Percentiles rank a stretch among this genome's conserved stretches.
These are phyloP conservation scores for Cordia subcordata DNA, from an alignment of 257 asterid species.

Conservation along the genomic window DNA sequence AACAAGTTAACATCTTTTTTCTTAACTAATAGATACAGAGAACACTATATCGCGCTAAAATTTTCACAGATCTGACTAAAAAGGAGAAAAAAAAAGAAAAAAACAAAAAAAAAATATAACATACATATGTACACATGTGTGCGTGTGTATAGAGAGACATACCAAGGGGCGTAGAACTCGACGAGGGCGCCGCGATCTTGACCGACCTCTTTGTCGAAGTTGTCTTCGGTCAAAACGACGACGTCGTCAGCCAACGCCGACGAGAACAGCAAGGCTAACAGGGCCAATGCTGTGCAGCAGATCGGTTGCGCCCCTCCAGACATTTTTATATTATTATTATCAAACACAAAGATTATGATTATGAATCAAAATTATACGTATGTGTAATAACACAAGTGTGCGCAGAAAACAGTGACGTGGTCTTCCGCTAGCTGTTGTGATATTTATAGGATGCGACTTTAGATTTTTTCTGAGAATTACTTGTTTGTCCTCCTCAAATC, in stretches of 20 bases:
- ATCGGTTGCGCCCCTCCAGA: conserved; percentile 8
- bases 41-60: background rate
- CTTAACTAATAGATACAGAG: background rate
- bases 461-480: background rate
- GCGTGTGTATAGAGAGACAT: background rate
- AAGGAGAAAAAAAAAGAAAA: background rate
- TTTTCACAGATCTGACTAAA: background rate
- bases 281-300: conserved; percentile 13
- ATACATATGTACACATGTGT: no score
- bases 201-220: conserved; percentile 86
- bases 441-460: background rate
- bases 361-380: no score
- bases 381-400: background rate
- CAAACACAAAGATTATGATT: no score
- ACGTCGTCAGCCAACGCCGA: conserved; percentile 59
- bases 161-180: conserved; percentile 96
- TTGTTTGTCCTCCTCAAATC: no score
- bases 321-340: background rate
- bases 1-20: no score
- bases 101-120: background rate
- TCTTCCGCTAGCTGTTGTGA: background rate
- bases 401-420: background rate
- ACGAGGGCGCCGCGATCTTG: conserved; percentile 88
- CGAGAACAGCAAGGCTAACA: conserved; percentile 26
- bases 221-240: conserved; percentile 70